phyloP scores from a whole-genome alignment of 306 rosid species.

The Cicer chorassanicum region DNA sequence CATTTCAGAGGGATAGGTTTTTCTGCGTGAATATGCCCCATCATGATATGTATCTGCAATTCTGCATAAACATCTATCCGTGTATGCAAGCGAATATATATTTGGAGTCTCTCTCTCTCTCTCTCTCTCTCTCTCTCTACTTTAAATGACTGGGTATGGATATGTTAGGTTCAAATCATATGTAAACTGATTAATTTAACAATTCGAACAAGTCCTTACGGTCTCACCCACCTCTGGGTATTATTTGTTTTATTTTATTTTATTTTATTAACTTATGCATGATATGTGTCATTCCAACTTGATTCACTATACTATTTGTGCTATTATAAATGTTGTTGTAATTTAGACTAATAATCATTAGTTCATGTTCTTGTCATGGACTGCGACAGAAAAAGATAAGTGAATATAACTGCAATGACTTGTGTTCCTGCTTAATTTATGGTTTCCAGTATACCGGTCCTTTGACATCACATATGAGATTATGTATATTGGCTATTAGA shows the following conservation, averaged over 20 bases:
- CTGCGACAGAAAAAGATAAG: slow-evolving; percentile 7
- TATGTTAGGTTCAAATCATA: slow-evolving; percentile 31
- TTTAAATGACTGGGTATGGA: slow-evolving; percentile 1
- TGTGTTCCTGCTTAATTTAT: slow-evolving; percentile 43
- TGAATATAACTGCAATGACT: slow-evolving; percentile 10
- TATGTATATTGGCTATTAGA: slow-evolving; percentile 28
- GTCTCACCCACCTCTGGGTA: slow-evolving; percentile 35
- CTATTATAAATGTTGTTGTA: slow-evolving; percentile 30
- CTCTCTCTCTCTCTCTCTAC: neutral
- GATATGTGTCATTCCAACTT: slow-evolving; percentile 22
- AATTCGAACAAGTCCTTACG: slow-evolving; percentile 32
- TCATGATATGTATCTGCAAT: slow-evolving; percentile 2
- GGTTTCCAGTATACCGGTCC: slow-evolving; percentile 18
- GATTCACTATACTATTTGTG: slow-evolving; percentile 2
- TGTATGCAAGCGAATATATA: neutral
- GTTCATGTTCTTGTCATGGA: slow-evolving; percentile 14
- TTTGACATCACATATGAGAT: slow-evolving; percentile 40
- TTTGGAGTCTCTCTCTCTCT: slow-evolving; percentile 23
- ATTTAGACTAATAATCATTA: slow-evolving; percentile 35
- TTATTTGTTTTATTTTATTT: slow-evolving; percentile 28
- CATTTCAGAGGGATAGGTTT: slow-evolving; percentile 15
- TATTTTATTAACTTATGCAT: neutral
- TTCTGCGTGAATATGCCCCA: slow-evolving; percentile 1
- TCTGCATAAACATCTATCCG: neutral
- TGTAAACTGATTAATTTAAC: slow-evolving; percentile 8